phyloP scores from a whole-genome alignment of 2,329 filamentous ascomycete species.

The Penicillium sp. region DNA sequence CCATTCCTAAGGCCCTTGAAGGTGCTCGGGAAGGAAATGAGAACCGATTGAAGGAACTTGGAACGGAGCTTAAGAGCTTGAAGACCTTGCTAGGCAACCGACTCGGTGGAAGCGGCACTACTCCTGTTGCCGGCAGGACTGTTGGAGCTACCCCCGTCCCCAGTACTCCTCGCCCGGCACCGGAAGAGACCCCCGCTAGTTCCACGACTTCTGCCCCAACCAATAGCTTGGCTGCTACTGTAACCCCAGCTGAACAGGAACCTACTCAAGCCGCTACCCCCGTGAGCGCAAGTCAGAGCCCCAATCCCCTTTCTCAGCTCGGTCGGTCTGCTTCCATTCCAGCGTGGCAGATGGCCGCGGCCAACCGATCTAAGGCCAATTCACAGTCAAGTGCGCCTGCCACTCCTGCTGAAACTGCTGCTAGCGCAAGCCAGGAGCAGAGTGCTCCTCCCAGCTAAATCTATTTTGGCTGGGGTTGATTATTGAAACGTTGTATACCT shows the following conservation, averaged over 20 bases:
- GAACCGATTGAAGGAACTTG: conserved; percentile 76
- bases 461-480: conserved; percentile 4
- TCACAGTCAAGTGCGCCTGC: conserved; percentile 29
- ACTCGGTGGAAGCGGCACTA: conserved; percentile 44
- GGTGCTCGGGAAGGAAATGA: conserved; percentile 84
- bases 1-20: conserved; percentile 84
- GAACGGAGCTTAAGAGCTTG: conserved; percentile 82
- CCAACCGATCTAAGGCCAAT: conserved; percentile 50
- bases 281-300: conserved; percentile 32
- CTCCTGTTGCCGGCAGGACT: conserved; percentile 35
- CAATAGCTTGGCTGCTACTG: conserved; percentile 30
- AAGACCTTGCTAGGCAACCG: conserved; percentile 78
- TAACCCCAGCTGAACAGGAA: conserved; percentile 30
- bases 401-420: conserved; percentile 21
- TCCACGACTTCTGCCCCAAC: conserved; percentile 19
- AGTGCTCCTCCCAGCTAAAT: conserved; percentile 32
- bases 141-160: conserved; percentile 28
- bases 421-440: conserved; percentile 27
- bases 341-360: conserved; percentile 74
- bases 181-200: conserved; percentile 23
- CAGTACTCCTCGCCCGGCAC: conserved; percentile 20
- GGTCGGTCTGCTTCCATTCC: conserved; percentile 67
- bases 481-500: conserved; percentile 21
- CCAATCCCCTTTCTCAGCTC: conserved; percentile 51
- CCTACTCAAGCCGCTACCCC: conserved; percentile 26